phyloP scores from a whole-genome alignment of 2,329 filamentous ascomycete species.

The Aspergillus sp. region DNA sequence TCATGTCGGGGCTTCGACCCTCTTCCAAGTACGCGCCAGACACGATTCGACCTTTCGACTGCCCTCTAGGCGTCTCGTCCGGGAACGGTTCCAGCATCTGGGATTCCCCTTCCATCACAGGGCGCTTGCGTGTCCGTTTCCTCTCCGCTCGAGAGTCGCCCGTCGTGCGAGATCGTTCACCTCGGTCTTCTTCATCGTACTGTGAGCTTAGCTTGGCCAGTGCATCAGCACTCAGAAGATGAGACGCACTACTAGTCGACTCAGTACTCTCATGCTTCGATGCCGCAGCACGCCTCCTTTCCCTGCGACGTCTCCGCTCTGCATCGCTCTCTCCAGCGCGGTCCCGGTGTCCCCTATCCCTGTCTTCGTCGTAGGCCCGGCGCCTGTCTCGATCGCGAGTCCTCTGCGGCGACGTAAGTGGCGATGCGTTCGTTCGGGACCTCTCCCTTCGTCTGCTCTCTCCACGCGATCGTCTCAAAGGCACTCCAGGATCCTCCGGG shows the following conservation, averaged over 20 bases:
- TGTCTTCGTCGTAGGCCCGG: conserved; percentile 22
- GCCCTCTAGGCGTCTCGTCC: conserved; percentile 38
- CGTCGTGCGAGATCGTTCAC: conserved; percentile 43
- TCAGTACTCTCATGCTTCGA: conserved; percentile 41
- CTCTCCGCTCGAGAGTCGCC: conserved; percentile 24
- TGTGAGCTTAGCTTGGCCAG: conserved; percentile 65
- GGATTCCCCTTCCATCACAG: conserved; percentile 23
- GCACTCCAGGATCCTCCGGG: conserved; percentile 10
- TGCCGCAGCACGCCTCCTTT: conserved; percentile 18
- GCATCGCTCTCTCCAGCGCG: conserved; percentile 24
- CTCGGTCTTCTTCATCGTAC: conserved; percentile 56
- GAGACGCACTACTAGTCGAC: conserved; percentile 43
- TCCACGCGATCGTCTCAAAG: conserved; percentile 6
- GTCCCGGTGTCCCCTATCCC: conserved; percentile 13
- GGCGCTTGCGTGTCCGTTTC: conserved; percentile 26
- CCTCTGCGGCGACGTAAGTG: conserved; percentile 37
- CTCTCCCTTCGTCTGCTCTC: conserved; percentile 22
- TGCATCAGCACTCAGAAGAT: conserved; percentile 53
- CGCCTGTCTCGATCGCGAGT: conserved; percentile 35
- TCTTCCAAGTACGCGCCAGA: conserved; percentile 71
- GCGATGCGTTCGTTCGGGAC: conserved; percentile 36
- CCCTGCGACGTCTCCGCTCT: conserved; percentile 28
- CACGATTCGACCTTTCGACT: conserved; percentile 62
- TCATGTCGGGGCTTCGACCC: conserved; percentile 54
- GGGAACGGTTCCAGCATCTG: conserved; percentile 18